Conservation (phyloP, 2,329 filamentous ascomycete genomes). For the Diaporthe longicolla region DNA sequence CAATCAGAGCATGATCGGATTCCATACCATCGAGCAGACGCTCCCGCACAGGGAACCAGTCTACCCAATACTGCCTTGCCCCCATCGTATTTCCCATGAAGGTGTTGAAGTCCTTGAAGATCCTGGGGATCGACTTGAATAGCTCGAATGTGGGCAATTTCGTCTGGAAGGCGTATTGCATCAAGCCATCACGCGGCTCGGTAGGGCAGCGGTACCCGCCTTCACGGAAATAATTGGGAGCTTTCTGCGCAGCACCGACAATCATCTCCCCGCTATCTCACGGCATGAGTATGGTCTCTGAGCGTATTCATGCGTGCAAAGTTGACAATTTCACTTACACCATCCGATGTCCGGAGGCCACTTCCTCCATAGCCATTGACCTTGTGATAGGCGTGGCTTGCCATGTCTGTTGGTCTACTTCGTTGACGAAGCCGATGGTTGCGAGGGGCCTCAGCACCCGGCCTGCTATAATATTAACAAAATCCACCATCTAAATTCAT, state of each 20-base stretch:
- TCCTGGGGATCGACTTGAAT: conserved; percentile 43
- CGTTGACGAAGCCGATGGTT: conserved; percentile 46
- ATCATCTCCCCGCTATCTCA: conserved; percentile 43
- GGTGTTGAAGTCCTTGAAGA: conserved; percentile 47
- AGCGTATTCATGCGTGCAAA: accelerated
- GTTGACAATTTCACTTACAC: conserved; percentile 43
- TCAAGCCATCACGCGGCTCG: conserved; percentile 46
- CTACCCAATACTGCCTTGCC: conserved; percentile 42
- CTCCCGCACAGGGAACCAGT: conserved; percentile 46
- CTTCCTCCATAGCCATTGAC: conserved; percentile 48
- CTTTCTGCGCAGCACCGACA: conserved; percentile 43
- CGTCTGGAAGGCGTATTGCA: conserved; percentile 49
- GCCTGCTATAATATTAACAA: conserved; percentile 30
- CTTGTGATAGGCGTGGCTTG: conserved; percentile 46
- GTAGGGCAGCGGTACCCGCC: conserved; percentile 46
- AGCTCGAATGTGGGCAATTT: conserved; percentile 47
- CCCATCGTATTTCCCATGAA: conserved; percentile 51
- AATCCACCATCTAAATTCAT: no score
- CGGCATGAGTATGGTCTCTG: no score
- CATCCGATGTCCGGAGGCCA: conserved; percentile 48
- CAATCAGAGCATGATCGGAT: conserved; percentile 44
- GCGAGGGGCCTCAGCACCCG: conserved; percentile 46
- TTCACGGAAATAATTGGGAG: conserved; percentile 47
- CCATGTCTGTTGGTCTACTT: conserved; percentile 47
- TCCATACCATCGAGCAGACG: conserved; percentile 46